phyloP scores from a whole-genome alignment of 257 asterid species.

The Cruciata laevipes region DNA sequence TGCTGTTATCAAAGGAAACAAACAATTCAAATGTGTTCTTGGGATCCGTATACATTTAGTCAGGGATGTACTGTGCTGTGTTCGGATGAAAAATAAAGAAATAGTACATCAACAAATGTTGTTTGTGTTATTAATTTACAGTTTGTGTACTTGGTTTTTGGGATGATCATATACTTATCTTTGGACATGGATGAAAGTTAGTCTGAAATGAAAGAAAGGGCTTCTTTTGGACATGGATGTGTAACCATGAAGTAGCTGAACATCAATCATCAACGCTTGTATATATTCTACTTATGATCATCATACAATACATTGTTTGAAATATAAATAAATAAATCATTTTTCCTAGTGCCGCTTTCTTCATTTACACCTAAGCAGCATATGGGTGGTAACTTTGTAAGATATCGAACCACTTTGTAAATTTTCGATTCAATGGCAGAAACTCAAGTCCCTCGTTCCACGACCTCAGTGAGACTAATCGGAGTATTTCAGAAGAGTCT shows the following conservation, averaged over 20 bases:
- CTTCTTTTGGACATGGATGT: too few species aligned
- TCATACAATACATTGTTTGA: too few species aligned
- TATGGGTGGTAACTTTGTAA: too few species aligned
- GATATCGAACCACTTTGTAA: not conserved
- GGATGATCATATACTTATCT: not conserved
- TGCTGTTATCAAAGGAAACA: not conserved
- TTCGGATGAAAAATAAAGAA: not conserved
- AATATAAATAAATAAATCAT: too few species aligned
- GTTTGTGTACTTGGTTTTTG: not conserved
- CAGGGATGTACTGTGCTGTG: not conserved
- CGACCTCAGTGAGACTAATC: too few species aligned
- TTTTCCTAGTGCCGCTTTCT: too few species aligned
- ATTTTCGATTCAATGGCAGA: not conserved
- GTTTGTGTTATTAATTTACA: not conserved
- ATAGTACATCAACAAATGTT: not conserved
- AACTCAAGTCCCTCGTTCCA: not conserved
- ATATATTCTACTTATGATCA: too few species aligned
- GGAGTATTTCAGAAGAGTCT: not conserved
- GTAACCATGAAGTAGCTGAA: too few species aligned
- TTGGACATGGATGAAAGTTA: not conserved
- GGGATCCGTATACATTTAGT: not conserved
- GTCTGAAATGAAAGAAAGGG: too few species aligned
- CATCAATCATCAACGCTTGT: too few species aligned
- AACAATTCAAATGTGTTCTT: not conserved
- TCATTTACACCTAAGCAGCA: too few species aligned